Evolutionary conservation across 164 flowering plant species (phyloP).

Genomic region (Vitis riparia): DNA sequence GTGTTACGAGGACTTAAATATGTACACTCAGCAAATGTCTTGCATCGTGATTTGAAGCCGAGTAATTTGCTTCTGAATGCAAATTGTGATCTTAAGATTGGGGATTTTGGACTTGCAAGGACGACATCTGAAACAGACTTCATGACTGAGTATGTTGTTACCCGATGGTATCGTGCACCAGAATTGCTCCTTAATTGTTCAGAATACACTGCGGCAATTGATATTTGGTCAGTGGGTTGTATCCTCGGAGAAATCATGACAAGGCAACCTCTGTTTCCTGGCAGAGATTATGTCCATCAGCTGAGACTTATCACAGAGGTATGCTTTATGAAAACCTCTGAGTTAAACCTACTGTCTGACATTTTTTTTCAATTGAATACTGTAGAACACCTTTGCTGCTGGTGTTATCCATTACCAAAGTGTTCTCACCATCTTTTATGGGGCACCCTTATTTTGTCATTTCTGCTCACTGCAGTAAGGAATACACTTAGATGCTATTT

Average conservation of each 20-base stretch:
- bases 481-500: neutral
- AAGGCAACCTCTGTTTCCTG: conserved; percentile 79
- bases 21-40: conserved; percentile 88
- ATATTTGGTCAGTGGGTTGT: conserved; percentile 97
- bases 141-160: conserved; percentile 98
- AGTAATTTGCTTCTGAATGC: conserved; percentile 90
- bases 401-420: neutral
- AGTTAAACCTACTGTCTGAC: neutral
- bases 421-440: neutral
- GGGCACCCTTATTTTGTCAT: neutral
- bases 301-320: conserved; percentile 88
- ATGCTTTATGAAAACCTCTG: conserved; percentile 11
- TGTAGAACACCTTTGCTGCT: neutral
- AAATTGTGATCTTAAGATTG: conserved; percentile 93
- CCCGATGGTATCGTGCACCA: conserved; percentile 98
- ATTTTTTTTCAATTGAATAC: no score
- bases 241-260: conserved; percentile 90
- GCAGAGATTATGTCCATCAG: conserved; percentile 91
- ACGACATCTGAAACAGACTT: conserved; percentile 98
- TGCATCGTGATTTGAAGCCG: conserved; percentile 96
- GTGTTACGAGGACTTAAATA: conserved; percentile 83
- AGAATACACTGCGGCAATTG: conserved; percentile 94
- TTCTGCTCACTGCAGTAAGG: neutral
- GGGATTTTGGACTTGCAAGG: conserved; percentile 96
- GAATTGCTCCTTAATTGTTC: conserved; percentile 95